Base-by-base conservation (phyloP, 192 early-diverging fungal species). In the Geranomyces michiganensis region DNA sequence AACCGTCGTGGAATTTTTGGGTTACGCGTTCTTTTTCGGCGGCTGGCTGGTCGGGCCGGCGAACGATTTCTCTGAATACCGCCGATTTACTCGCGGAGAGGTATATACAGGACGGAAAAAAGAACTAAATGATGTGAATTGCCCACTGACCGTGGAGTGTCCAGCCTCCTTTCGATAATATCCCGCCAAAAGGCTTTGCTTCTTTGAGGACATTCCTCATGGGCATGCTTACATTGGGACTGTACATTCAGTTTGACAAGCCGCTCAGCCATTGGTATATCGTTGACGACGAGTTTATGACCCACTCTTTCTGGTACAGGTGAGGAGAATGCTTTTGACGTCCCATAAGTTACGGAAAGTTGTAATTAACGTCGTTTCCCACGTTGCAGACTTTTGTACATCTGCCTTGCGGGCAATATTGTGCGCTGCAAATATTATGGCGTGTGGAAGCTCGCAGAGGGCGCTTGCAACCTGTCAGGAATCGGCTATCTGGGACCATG, bases 391-490 rank as follows among this genome's bases (percentile, higher is more conserved):
- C 21, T 80, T 1, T 1, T 60, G 65, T 77, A 65, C 56, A 41
- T 80, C 17, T 56, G 73, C 41, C 56, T 77, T 17, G 72, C 76
- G 13, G 79, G 79, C 1, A 46, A 78, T 36, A 17, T 75, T 7
- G 68, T 73, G 27, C 75, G 79, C 0, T 72, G 43, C 69, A 75
- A 78, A 51, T 81, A 78, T 44, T 81, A 72, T 65, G 70, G 64
- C 0, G 92, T 91, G 13, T 97, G 94, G 94, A 88, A 91, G 68
- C 78, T 95, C 69, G 88, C 94, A 46, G 94, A 97, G 75, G 93
- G 92, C 19, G 90, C 93, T 0, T 96, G 92, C 64, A 81, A 89
- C 0, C 66, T 95, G 33, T 82, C 87, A 45, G 94, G 95, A 22
- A 85, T 97, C 65, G 91, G 93, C 0, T 95, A 90, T 66, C 85